These are phyloP conservation scores for Lentinula aciculospora DNA, from an alignment of 768 basidiomycete species.

Conservation along the genomic window DNA sequence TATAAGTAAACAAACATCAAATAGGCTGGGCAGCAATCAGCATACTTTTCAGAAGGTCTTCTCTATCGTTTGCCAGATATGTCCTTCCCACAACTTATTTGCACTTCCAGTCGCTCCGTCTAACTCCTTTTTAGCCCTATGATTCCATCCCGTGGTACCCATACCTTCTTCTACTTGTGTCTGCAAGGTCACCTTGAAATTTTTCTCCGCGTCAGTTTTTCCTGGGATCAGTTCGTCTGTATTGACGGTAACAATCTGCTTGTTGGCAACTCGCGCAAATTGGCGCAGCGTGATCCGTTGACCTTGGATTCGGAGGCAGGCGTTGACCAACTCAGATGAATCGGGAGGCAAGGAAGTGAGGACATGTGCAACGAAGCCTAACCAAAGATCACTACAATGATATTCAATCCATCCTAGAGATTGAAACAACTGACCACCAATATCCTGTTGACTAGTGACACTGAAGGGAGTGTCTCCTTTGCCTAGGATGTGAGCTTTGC, in stretches of 20 bases:
- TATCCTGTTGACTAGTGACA: slow-evolving; percentile 25
- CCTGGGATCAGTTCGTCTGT: not conserved
- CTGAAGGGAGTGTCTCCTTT: slow-evolving; percentile 22
- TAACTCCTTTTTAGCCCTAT: slow-evolving; percentile 5
- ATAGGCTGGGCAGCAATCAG: not conserved
- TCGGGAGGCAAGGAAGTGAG: slow-evolving; percentile 23
- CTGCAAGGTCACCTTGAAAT: not conserved
- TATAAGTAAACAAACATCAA: too few relatives aligned
- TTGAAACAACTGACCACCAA: slow-evolving; percentile 20
- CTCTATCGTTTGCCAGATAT: slow-evolving; percentile 13
- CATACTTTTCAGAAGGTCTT: not conserved
- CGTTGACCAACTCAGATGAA: slow-evolving; percentile 18
- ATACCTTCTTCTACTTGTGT: slow-evolving; percentile 7
- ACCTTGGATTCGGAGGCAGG: slow-evolving; percentile 28
- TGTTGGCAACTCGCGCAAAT: slow-evolving; percentile 16
- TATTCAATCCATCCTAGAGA: not conserved
- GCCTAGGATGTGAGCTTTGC: slow-evolving; percentile 22
- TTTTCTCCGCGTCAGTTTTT: not conserved
- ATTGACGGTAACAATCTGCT: slow-evolving; percentile 6
- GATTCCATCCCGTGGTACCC: slow-evolving; percentile 14
- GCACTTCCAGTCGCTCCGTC: slow-evolving; percentile 12
- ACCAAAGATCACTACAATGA: too few relatives aligned
- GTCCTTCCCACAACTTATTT: slow-evolving; percentile 16
- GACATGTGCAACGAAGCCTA: slow-evolving; percentile 30
- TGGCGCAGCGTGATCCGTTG: slow-evolving; percentile 20